Evolutionary conservation across 1,284 basidiomycete genomes (phyloP).

Genomic region (Porodaedalea pini): DNA sequence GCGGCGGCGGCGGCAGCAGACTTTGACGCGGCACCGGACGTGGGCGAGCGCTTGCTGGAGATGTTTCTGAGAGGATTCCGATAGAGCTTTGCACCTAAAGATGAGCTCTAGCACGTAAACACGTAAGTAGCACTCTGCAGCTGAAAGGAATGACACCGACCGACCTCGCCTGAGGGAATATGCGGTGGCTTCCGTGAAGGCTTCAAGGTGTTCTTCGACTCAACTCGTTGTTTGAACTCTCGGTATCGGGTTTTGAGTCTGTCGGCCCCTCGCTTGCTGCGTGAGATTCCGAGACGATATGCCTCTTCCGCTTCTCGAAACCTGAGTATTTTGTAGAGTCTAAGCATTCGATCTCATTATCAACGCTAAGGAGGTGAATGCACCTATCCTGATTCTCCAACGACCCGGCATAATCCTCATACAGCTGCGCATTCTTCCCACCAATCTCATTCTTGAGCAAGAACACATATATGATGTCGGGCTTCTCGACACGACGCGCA

Average conservation of each 20-base stretch:
- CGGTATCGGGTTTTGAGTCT: constrained; percentile 81
- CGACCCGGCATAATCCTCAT: constrained; percentile 81
- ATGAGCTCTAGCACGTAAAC: constrained; percentile 1
- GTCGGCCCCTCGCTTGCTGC: constrained; percentile 78
- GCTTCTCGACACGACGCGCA: constrained; percentile 59
- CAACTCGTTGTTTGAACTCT: constrained; percentile 67
- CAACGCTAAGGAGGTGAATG: constrained; percentile 31
- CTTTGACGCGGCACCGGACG: constrained; percentile 29
- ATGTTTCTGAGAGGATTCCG: constrained; percentile 55
- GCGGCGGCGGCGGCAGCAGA: constrained; percentile 19
- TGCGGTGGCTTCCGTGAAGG: not conserved
- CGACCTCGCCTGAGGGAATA: constrained; percentile 12
- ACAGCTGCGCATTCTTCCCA: constrained; percentile 71
- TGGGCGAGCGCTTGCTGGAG: constrained; percentile 26
- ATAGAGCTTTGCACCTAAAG: constrained; percentile 36
- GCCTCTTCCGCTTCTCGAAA: constrained; percentile 77
- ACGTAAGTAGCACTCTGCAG: not conserved
- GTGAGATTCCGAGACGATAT: constrained; percentile 81
- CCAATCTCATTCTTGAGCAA: constrained; percentile 79
- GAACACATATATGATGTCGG: constrained; percentile 64
- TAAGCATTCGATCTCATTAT: too few species aligned
- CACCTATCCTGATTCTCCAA: constrained; percentile 74
- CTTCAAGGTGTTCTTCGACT: constrained; percentile 22
- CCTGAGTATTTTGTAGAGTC: constrained; percentile 35
- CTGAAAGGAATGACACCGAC: not conserved